Evolutionary conservation across 169 alveolate genomes (phyloP), one percentile per base, ranked within the genome.

Genomic region (Eimeria maxima): DNA sequence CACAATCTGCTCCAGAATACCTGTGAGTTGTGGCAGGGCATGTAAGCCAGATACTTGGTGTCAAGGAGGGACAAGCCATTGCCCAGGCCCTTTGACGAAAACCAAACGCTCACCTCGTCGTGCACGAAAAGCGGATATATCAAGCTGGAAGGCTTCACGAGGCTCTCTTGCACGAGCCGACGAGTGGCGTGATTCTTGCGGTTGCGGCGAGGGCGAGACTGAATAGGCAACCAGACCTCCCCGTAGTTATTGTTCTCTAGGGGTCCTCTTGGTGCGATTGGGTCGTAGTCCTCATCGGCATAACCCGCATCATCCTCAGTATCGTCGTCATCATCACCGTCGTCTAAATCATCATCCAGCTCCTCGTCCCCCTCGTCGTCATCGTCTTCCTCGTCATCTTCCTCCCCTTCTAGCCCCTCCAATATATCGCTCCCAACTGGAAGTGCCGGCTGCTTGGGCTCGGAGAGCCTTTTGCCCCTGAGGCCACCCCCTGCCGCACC

Each of bases 121-220:
- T 97, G 98, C 71, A 97, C 96, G 84, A 97, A 97, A 53, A 97
- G 84, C 38, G 98, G 98, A 27, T 97, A 96, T 89, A 97, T 95
- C 84, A 97, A 96, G 69, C 96, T 97, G 0, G 98, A 96, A 11
- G 97, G 96, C 92, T 95, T 95, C 81, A 97, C 97, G 71, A 95
- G 92, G 81, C 90, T 96, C 78, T 97, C 97, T 78, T 96, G 95
- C 33, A 95, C 92, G 27, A 95, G 91, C 65, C 71, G 91, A 14
- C 96, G 90, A 5, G 73, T 63, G 27, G 94, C 96, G 50, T 33
- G 95, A 53, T 84, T 65, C 69, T 74, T 95, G 33, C 96, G 95
- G 92, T 95, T 95, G 73, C 96, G 65, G 44, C 96, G 95, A 42
- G 96, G 96, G 65, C 96, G 95, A 14, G 94, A 69, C 33, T 84